These are phyloP conservation scores for Tardiomyces depauwii DNA, from an alignment of 1,139 yeast species.

Conservation along the genomic window DNA sequence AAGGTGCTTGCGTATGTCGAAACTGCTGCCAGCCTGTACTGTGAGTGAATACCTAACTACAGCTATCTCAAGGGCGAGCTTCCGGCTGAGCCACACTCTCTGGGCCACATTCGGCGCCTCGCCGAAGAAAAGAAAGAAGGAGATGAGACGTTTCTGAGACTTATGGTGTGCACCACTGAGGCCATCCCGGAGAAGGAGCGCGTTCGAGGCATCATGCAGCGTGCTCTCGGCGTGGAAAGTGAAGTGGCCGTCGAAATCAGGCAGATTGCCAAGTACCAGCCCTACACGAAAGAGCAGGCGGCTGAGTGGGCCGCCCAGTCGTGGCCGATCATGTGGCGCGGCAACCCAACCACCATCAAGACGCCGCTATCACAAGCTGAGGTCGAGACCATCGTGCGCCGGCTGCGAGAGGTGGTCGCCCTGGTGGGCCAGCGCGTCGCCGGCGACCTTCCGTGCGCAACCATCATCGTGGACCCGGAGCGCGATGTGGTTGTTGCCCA, in stretches of 20 bases:
- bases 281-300: constrained; percentile 53
- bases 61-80: constrained; percentile 14
- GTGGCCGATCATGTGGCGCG: constrained; percentile 95
- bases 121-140: constrained; percentile 22
- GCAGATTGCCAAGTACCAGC: constrained; percentile 41
- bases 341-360: constrained; percentile 74
- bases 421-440: neutral
- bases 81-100: constrained; percentile 21
- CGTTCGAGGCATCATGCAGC: constrained; percentile 3
- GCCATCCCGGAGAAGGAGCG: constrained; percentile 11
- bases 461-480: constrained; percentile 40
- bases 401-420: constrained; percentile 15
- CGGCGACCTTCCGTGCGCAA: constrained; percentile 28
- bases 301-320: constrained; percentile 48
- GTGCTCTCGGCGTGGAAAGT: constrained; percentile 9
- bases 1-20: constrained; percentile 19
- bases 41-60: too few species aligned
- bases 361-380: constrained; percentile 43
- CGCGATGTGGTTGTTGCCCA: constrained; percentile 28
- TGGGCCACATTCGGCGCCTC: constrained; percentile 27
- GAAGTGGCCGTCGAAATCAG: constrained; percentile 18
- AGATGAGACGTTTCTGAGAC: constrained; percentile 15
- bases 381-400: constrained; percentile 31
- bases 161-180: constrained; percentile 23
- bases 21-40: too few species aligned